Evolutionary conservation across 2,329 filamentous ascomycete genomes (phyloP).

Genomic region (Harringtonia aguacate): DNA sequence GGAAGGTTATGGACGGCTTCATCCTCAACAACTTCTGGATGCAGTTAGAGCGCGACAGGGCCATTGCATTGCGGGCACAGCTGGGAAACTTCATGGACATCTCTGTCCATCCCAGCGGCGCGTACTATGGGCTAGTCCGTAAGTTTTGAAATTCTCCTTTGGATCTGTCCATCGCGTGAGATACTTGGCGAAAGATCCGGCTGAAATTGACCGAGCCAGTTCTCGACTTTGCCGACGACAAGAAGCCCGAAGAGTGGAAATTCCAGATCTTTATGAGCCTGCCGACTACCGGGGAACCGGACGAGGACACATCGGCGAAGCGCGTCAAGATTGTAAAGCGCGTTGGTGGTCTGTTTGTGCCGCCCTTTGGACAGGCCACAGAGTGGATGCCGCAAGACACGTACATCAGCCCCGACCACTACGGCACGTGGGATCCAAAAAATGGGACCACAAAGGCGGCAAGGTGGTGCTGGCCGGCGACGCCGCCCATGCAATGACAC

Average conservation of each 20-base stretch:
- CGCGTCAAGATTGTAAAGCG: slow-evolving; percentile 1
- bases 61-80: not conserved
- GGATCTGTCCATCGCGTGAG: not conserved
- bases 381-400: slow-evolving; percentile 1
- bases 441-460: slow-evolving; percentile 2
- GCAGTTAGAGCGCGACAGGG: slow-evolving; percentile 1
- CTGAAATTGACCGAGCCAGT: not conserved
- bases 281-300: not conserved
- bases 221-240: slow-evolving; percentile 2
- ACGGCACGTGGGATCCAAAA: slow-evolving; percentile 2
- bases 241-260: slow-evolving; percentile 2
- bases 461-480: slow-evolving; percentile 3
- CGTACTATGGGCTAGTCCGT: slow-evolving; percentile 3
- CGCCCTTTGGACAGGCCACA: slow-evolving; percentile 1
- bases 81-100: slow-evolving; percentile 5
- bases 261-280: slow-evolving; percentile 5
- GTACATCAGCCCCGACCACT: slow-evolving; percentile 3
- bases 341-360: slow-evolving; percentile 1
- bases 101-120: slow-evolving; percentile 1
- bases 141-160: too few species aligned
- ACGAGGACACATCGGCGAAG: not conserved
- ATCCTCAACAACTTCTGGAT: slow-evolving; percentile 5
- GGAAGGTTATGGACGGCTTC: slow-evolving; percentile 2
- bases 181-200: not conserved
- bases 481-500: slow-evolving; percentile 3